These are phyloP conservation scores for Aspergillus puulaauensis DNA, from an alignment of 2,329 filamentous ascomycete species.

Conservation along the genomic window DNA sequence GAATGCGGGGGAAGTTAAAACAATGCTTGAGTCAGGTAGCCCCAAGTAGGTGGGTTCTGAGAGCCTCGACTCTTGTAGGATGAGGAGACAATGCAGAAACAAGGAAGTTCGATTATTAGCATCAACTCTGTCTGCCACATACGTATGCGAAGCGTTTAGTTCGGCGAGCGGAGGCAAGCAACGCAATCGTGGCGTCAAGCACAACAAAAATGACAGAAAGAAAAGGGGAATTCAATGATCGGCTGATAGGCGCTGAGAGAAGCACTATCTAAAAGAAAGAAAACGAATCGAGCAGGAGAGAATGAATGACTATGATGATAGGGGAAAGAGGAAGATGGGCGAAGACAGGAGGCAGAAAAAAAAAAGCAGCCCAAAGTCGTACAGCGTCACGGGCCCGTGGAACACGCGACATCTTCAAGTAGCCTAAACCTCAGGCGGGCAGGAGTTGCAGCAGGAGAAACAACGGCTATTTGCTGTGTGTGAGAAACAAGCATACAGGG, in stretches of 20 bases:
- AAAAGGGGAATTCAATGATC: conserved; percentile 1
- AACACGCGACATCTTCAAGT: conserved; percentile 1
- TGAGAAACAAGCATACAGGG: conserved; percentile 1
- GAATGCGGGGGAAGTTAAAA: conserved; percentile 19
- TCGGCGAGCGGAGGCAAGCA: background rate
- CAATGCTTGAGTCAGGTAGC: background rate
- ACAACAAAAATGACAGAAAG: background rate
- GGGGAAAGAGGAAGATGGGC: background rate
- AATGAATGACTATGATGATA: background rate
- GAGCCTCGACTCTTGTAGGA: background rate
- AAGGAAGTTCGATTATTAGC: background rate
- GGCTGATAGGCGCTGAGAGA: background rate
- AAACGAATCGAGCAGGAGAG: background rate
- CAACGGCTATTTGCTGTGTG: conserved; percentile 3
- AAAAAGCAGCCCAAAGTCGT: conserved; percentile 6
- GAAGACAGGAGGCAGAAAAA: background rate
- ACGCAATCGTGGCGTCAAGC: conserved; percentile 3
- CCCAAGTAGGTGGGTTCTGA: background rate
- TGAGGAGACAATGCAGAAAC: background rate
- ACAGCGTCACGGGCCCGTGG: conserved; percentile 13
- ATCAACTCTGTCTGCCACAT: conserved; percentile 1
- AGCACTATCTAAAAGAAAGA: conserved; percentile 1
- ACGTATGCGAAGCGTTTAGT: background rate
- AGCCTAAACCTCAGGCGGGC: conserved; percentile 2
- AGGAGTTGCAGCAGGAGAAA: conserved; percentile 8